A percentile compares a stretch with the other conserved stretches of the same genome.
Evolutionary conservation across 2,329 filamentous ascomycete species (phyloP).

Genomic region (Scytalidium sp.): DNA sequence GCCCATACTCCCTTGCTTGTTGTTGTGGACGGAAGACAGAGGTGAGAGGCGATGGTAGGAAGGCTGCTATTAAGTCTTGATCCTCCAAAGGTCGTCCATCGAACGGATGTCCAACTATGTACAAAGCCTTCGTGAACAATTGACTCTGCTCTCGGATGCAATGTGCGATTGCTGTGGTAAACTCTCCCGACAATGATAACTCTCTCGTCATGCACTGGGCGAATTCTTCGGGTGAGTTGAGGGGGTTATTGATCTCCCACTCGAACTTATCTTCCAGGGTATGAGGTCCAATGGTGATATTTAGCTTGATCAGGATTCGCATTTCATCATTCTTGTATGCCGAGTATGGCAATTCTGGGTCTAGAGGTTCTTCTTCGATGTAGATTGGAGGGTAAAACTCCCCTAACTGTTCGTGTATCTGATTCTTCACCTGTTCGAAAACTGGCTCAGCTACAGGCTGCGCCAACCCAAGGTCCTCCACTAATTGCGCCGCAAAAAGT

Average conservation of each 20-base stretch:
- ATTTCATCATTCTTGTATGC: constrained; percentile 99
- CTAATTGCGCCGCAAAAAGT: constrained; percentile 81
- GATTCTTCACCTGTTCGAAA: constrained; percentile 57
- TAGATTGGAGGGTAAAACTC: constrained; percentile 93
- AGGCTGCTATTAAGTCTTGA: constrained; percentile 79
- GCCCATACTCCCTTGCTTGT: constrained; percentile 89
- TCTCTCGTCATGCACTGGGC: constrained; percentile 86
- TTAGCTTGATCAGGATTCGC: constrained; percentile 91
- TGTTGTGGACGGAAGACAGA: constrained; percentile 87
- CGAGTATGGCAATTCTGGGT: constrained; percentile 84
- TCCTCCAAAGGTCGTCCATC: constrained; percentile 93
- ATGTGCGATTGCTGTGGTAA: constrained; percentile 95
- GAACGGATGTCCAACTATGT: constrained; percentile 90
- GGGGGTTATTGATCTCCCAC: constrained; percentile 96
- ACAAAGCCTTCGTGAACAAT: constrained; percentile 89
- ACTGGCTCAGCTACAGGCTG: constrained; percentile 65
- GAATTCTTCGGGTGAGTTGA: constrained; percentile 94
- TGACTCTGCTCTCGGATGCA: constrained; percentile 96
- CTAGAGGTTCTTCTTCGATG: constrained; percentile 84
- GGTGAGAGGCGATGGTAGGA: constrained; percentile 79
- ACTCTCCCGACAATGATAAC: constrained; percentile 88
- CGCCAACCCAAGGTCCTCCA: constrained; percentile 86
- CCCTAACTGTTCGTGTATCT: constrained; percentile 84
- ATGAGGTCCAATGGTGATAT: constrained; percentile 94
- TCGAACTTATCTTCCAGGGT: constrained; percentile 97